Percentiles rank a stretch among this genome's conserved stretches.
phyloP scores from a whole-genome alignment of 352 stramenopile species.

The Phytopythium oedochilum region DNA sequence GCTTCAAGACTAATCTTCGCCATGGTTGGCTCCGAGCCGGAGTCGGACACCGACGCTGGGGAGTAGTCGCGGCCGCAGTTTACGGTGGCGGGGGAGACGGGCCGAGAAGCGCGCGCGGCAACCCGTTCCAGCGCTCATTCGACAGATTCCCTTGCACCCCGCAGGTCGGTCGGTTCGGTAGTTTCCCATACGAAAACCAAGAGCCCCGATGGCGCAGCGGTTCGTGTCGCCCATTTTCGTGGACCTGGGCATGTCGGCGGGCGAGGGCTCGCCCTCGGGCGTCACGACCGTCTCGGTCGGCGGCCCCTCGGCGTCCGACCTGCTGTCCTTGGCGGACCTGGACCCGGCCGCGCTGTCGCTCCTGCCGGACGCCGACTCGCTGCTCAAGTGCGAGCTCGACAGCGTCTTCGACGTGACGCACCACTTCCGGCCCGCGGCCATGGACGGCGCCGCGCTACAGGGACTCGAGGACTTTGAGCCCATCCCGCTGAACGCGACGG shows the following conservation, averaged over 20 bases:
- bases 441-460: too few relatives aligned
- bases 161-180: slow-evolving; percentile 5
- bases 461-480: slow-evolving; percentile 23
- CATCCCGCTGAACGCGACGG: slow-evolving; percentile 18
- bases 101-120: not conserved
- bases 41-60: not conserved
- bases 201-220: slow-evolving; percentile 21
- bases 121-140: slow-evolving; percentile 14
- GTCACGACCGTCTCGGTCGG: slow-evolving; percentile 15
- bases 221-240: slow-evolving; percentile 36
- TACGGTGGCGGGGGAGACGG: not conserved
- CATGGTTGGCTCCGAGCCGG: too few relatives aligned
- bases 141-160: slow-evolving; percentile 19
- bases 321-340: slow-evolving; percentile 15
- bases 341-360: slow-evolving; percentile 1
- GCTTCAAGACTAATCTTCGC: not conserved
- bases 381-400: slow-evolving; percentile 34
- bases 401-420: slow-evolving; percentile 19
- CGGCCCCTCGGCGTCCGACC: slow-evolving; percentile 2
- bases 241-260: slow-evolving; percentile 24
- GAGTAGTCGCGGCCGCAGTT: not conserved
- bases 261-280: slow-evolving; percentile 8
- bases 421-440: slow-evolving; percentile 7
- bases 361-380: slow-evolving; percentile 12
- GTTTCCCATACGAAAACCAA: too few relatives aligned